These are phyloP conservation scores for Starmerella khaoyaiensis DNA, from an alignment of 805 yeast species.

Conservation along the genomic window DNA sequence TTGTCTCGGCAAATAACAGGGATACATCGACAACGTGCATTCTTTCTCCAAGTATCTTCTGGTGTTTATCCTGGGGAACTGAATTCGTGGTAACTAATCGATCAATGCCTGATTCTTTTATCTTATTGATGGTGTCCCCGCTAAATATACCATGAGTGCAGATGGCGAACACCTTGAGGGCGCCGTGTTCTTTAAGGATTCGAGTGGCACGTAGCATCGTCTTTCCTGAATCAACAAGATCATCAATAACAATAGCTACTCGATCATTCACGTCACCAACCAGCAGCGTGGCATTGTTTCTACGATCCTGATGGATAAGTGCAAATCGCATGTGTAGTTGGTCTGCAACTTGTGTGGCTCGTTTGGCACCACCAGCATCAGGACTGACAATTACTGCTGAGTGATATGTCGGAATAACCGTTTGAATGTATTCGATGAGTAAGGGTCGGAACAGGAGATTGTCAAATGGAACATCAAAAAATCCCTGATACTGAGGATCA, in stretches of 20 bases:
- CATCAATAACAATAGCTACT: conserved; percentile 85
- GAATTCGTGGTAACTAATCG: conserved; percentile 80
- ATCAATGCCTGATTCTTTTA: conserved; percentile 59
- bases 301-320: conserved; percentile 74
- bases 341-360: conserved; percentile 93
- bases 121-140: conserved; percentile 74
- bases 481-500: conserved; percentile 97
- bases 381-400: conserved; percentile 91
- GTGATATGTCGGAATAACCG: conserved; percentile 61
- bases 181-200: conserved; percentile 85
- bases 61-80: conserved; percentile 65
- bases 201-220: conserved; percentile 89
- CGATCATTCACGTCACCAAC: conserved; percentile 88
- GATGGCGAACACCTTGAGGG: conserved; percentile 69
- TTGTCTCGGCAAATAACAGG: conserved; percentile 82
- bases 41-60: conserved; percentile 41
- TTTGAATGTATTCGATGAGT: conserved; percentile 68
- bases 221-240: conserved; percentile 82
- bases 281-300: conserved; percentile 64
- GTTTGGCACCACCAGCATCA: conserved; percentile 97
- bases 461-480: conserved; percentile 91
- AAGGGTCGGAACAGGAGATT: conserved; percentile 82
- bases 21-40: conserved; percentile 80
- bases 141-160: conserved; percentile 89
- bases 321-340: conserved; percentile 81